These are phyloP conservation scores for Millerozyma miso DNA, from an alignment of 805 yeast genomes.

Conservation along the genomic window DNA sequence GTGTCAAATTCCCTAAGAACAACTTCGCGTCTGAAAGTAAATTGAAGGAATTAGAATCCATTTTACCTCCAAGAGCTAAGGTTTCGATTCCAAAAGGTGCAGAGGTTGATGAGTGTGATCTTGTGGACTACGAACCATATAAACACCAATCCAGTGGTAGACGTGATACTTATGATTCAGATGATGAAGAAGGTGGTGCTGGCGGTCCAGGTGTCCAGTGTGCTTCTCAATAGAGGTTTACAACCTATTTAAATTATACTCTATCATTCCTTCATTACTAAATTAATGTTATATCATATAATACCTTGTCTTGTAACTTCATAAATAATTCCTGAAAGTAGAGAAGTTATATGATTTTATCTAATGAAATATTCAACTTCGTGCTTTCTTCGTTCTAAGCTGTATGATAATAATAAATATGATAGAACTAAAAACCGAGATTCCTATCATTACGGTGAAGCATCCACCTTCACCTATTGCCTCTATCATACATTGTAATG, in stretches of 20 bases:
- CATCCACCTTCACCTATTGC: constrained; percentile 69
- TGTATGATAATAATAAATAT: background rate
- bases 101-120: constrained; percentile 74
- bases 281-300: too few species aligned
- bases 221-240: constrained; percentile 70
- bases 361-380: too few species aligned
- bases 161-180: constrained; percentile 43
- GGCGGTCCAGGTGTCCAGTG: constrained; percentile 82
- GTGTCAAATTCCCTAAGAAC: constrained; percentile 79
- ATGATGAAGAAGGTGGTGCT: constrained; percentile 46
- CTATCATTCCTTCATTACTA: background rate
- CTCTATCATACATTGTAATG: constrained; percentile 54
- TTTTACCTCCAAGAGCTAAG: constrained; percentile 74
- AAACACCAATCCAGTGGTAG: constrained; percentile 46
- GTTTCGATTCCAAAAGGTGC: constrained; percentile 64
- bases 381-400: background rate
- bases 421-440: constrained; percentile 18
- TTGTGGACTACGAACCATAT: constrained; percentile 63
- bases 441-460: constrained; percentile 63
- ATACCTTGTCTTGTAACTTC: too few species aligned
- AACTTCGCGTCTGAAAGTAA: constrained; percentile 74
- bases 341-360: too few species aligned
- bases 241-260: background rate
- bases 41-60: constrained; percentile 64
- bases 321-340: too few species aligned